Conservation (phyloP, 2,329 filamentous ascomycete genomes). For the Curvularia eragrostidis region DNA sequence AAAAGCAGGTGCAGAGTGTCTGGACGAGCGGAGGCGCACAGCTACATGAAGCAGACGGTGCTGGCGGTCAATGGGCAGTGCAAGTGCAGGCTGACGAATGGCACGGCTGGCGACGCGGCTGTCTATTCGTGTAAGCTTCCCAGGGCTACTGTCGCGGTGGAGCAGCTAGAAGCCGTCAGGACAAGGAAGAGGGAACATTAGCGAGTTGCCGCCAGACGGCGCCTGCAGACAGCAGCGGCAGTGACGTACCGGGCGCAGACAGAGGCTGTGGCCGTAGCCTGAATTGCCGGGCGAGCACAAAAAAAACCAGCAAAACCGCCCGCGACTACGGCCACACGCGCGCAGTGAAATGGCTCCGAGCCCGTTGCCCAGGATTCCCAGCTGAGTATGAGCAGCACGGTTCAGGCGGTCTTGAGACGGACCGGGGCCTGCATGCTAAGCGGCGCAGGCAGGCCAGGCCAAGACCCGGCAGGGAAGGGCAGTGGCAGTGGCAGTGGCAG, state of each 20-base stretch:
- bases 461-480: not conserved
- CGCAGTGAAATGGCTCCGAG: conserved; percentile 3
- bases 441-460: conserved; percentile 9
- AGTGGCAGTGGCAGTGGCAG: not conserved
- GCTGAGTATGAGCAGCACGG: conserved; percentile 30
- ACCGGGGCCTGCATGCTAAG: conserved; percentile 28
- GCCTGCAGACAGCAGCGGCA: conserved; percentile 6
- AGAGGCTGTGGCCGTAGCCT: not conserved
- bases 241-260: conserved; percentile 20
- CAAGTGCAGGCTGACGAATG: conserved; percentile 17
- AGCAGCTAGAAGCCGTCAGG: conserved; percentile 21
- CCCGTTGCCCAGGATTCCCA: conserved; percentile 5
- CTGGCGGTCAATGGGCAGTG: not conserved
- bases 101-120: conserved; percentile 4
- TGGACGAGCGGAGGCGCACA: conserved; percentile 1
- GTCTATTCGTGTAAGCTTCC: conserved; percentile 19
- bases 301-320: conserved; percentile 1
- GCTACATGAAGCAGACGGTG: not conserved
- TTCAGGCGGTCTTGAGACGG: conserved; percentile 27
- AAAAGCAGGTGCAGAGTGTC: not conserved
- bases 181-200: conserved; percentile 17
- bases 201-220: conserved; percentile 6
- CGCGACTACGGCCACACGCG: not conserved
- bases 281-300: not conserved
- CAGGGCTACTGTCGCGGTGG: conserved; percentile 20